Conservation (phyloP, 345 rosid genomes). For the Pugionium dolabratum region DNA sequence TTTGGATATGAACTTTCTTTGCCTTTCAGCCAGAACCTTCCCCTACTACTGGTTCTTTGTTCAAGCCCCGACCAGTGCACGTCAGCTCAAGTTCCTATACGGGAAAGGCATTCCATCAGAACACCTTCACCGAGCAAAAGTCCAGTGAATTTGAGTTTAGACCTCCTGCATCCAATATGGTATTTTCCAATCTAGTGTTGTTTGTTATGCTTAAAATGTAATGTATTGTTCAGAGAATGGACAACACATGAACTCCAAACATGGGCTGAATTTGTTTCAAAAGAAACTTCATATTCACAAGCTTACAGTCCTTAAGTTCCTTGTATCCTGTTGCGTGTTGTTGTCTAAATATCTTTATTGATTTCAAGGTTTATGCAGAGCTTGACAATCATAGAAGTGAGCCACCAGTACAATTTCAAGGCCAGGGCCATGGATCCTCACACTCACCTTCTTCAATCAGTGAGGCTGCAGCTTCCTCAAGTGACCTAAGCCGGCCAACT, state of each 20-base stretch:
- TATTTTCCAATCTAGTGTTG: conserved; percentile 42
- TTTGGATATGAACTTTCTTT: conserved; percentile 22
- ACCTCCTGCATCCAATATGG: conserved; percentile 71
- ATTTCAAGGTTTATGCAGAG: conserved; percentile 82
- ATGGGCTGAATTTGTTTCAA: not conserved
- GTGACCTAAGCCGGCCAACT: conserved; percentile 64
- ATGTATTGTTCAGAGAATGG: conserved; percentile 12
- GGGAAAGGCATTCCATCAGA: conserved; percentile 45
- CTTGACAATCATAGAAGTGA: conserved; percentile 55
- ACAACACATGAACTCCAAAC: conserved; percentile 2
- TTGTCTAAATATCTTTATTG: conserved; percentile 48
- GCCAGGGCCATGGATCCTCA: conserved; percentile 50
- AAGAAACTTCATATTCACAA: conserved; percentile 5
- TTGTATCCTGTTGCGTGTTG: conserved; percentile 26
- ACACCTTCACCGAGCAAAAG: conserved; percentile 49
- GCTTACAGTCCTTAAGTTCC: not conserved
- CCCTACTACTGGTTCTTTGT: conserved; percentile 88
- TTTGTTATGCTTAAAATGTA: conserved; percentile 11
- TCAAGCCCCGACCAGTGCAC: conserved; percentile 49
- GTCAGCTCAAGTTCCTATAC: conserved; percentile 45
- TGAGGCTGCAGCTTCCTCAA: conserved; percentile 69
- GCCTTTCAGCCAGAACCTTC: conserved; percentile 87
- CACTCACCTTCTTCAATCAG: conserved; percentile 51
- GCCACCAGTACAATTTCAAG: conserved; percentile 51
- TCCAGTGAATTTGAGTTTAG: conserved; percentile 73